phyloP scores from a whole-genome alignment of 768 basidiomycete species.

The Kwoniella mangroviensis region DNA sequence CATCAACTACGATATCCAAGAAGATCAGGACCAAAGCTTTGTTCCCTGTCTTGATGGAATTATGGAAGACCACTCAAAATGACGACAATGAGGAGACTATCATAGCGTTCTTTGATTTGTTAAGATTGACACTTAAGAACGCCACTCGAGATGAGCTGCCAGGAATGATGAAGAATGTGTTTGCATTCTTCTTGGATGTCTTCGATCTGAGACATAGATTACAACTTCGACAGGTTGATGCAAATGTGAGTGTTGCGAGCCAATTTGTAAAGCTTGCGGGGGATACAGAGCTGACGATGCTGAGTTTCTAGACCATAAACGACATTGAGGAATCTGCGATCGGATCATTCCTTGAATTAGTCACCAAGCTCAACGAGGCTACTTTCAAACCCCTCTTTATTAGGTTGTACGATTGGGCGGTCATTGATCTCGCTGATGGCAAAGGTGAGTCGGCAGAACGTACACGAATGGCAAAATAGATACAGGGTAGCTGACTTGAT shows the following conservation, averaged over 20 bases:
- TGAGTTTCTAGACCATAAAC: constrained; percentile 33
- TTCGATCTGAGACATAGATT: constrained; percentile 65
- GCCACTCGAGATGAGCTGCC: constrained; percentile 70
- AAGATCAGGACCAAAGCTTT: constrained; percentile 70
- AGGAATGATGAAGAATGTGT: constrained; percentile 69
- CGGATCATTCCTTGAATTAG: constrained; percentile 81
- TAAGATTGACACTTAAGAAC: constrained; percentile 69
- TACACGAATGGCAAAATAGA: no score
- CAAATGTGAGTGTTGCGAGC: constrained; percentile 30
- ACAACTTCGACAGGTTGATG: constrained; percentile 36
- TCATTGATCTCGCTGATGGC: constrained; percentile 62
- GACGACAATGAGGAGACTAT: constrained; percentile 44
- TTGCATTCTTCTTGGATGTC: constrained; percentile 77
- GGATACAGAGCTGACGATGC: background rate
- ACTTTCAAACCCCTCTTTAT: constrained; percentile 91
- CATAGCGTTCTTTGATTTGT: constrained; percentile 69
- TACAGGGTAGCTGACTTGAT: background rate
- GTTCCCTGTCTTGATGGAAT: constrained; percentile 66
- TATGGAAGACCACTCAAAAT: constrained; percentile 55
- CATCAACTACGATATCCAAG: constrained; percentile 73
- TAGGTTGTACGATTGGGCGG: constrained; percentile 93
- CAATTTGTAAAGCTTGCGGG: background rate
- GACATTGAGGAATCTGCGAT: constrained; percentile 61
- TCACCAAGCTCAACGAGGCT: constrained; percentile 88
- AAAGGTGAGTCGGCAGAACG: constrained; percentile 55